These are phyloP conservation scores for Plasmodium billcollinsi DNA, from an alignment of 169 alveolate species.

Conservation along the genomic window DNA sequence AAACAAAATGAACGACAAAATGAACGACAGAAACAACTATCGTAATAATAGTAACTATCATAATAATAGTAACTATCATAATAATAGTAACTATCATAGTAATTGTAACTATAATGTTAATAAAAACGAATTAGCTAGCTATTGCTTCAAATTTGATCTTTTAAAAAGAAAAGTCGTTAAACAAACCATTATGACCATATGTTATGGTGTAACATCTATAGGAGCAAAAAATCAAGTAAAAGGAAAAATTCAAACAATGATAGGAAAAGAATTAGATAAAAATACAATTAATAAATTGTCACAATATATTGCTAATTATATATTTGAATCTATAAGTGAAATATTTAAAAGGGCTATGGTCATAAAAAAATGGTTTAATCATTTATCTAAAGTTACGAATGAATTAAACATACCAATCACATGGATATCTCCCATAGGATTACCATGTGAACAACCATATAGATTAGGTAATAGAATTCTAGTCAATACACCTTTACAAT, in stretches of 20 bases:
- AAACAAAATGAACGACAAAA: no score
- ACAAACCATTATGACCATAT: constrained; percentile 99
- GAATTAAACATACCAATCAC: constrained; percentile 93
- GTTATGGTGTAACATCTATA: constrained; percentile 97
- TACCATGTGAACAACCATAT: constrained; percentile 97
- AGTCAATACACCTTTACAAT: constrained; percentile 90
- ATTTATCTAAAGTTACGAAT: constrained; percentile 92
- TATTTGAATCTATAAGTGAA: constrained; percentile 94
- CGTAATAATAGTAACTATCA: not conserved
- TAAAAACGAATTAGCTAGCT: constrained; percentile 74
- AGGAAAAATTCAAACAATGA: constrained; percentile 43
- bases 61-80: constrained; percentile 14
- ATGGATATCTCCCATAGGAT: constrained; percentile 96
- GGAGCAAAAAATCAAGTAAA: constrained; percentile 90
- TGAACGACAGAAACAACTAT: not conserved
- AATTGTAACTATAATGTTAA: constrained; percentile 38
- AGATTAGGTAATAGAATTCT: constrained; percentile 85
- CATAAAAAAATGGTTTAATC: constrained; percentile 95
- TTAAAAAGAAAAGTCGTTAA: constrained; percentile 95
- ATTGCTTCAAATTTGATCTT: constrained; percentile 85
- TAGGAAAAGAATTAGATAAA: constrained; percentile 68
- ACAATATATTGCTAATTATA: constrained; percentile 90
- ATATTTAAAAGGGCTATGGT: constrained; percentile 95
- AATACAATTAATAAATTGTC: constrained; percentile 76
- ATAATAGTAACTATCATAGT: not conserved